Percentiles rank a stretch among this genome's conserved stretches.
phyloP scores from a whole-genome alignment of 805 yeast genomes.

The Sungouiella blattae region DNA sequence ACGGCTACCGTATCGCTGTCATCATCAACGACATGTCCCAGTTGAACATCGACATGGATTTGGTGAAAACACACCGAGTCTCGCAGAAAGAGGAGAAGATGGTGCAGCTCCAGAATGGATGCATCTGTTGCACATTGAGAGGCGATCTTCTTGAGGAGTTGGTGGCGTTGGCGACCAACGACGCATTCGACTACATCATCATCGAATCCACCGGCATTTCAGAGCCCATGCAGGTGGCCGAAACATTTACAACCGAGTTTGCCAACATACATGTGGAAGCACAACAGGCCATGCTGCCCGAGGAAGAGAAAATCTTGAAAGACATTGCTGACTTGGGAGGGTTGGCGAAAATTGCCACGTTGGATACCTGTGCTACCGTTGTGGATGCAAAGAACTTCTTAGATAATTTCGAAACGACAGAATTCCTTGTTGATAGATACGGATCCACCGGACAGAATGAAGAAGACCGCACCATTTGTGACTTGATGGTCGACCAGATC shows the following conservation, averaged over 20 bases:
- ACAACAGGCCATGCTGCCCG: slow-evolving; percentile 16
- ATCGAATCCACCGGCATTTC: slow-evolving; percentile 47
- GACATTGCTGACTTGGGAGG: too few relatives aligned
- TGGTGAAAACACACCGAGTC: slow-evolving; percentile 37
- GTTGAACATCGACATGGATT: slow-evolving; percentile 42
- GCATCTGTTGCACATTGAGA: slow-evolving; percentile 47
- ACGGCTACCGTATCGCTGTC: slow-evolving; percentile 43
- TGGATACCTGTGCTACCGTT: too few relatives aligned
- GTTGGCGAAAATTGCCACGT: too few relatives aligned
- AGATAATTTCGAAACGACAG: slow-evolving; percentile 41
- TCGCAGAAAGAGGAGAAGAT: slow-evolving; percentile 41
- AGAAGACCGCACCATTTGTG: slow-evolving; percentile 43
- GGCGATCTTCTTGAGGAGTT: slow-evolving; percentile 46
- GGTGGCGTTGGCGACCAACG: slow-evolving; percentile 29
- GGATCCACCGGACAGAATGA: slow-evolving; percentile 40
- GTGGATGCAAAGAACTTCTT: slow-evolving; percentile 42
- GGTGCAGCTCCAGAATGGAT: slow-evolving; percentile 46
- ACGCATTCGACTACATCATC: slow-evolving; percentile 39
- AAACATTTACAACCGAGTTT: slow-evolving; percentile 44
- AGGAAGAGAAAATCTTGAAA: slow-evolving; percentile 21
- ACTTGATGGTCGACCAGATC: slow-evolving; percentile 44
- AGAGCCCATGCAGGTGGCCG: slow-evolving; percentile 51
- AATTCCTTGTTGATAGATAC: slow-evolving; percentile 38
- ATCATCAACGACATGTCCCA: slow-evolving; percentile 45
- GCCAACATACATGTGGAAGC: slow-evolving; percentile 30